Conservation (phyloP, 2,329 filamentous ascomycete species). For the Aspergillus fumigatus region DNA sequence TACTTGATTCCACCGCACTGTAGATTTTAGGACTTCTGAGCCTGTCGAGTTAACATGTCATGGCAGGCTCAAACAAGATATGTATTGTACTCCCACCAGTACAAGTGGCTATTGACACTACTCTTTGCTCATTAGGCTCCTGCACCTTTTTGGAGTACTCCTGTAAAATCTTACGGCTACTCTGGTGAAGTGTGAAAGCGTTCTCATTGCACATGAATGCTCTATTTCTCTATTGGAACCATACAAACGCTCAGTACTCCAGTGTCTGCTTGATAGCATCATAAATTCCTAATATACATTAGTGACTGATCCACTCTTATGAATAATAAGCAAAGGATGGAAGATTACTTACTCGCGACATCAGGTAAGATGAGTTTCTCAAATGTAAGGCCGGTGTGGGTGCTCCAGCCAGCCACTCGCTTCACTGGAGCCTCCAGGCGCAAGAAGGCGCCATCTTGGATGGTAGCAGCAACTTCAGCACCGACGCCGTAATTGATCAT, state of each 20-base stretch:
- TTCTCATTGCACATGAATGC: neutral
- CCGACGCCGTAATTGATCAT: constrained; percentile 88
- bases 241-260: constrained; percentile 51
- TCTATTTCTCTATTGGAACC: neutral
- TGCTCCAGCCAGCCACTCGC: constrained; percentile 84
- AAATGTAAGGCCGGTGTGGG: constrained; percentile 72
- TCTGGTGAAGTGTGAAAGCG: neutral
- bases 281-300: constrained; percentile 55
- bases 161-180: neutral
- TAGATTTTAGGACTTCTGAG: neutral
- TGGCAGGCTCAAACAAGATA: neutral
- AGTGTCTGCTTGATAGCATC: constrained; percentile 65
- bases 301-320: neutral
- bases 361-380: constrained; percentile 82
- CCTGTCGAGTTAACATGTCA: neutral
- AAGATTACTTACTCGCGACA: constrained; percentile 67
- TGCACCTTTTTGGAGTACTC: neutral
- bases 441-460: constrained; percentile 83
- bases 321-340: neutral
- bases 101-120: neutral
- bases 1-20: neutral
- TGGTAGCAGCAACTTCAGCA: constrained; percentile 80
- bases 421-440: constrained; percentile 79
- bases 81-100: neutral
- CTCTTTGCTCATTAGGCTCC: neutral